Conservation (phyloP, 768 basidiomycete species). For the Russula vinacea region DNA sequence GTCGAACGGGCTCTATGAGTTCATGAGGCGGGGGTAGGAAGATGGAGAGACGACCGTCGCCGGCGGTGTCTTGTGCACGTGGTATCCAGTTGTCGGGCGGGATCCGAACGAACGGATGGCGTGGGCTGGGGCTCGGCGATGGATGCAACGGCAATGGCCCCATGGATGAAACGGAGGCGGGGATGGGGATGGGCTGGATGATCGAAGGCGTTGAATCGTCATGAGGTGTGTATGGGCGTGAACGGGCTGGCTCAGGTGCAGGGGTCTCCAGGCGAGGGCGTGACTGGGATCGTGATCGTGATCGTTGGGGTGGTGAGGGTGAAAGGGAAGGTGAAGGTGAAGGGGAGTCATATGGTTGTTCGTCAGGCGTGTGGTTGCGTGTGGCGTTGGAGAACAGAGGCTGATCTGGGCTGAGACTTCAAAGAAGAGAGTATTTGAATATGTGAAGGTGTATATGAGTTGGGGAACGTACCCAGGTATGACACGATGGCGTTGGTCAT, state of each 20-base stretch:
- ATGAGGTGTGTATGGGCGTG: constrained; percentile 28
- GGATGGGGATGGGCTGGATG: constrained; percentile 28
- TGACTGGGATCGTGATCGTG: constrained; percentile 22
- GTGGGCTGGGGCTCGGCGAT: constrained; percentile 11
- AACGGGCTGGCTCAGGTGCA: constrained; percentile 14
- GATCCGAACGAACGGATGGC: constrained; percentile 21
- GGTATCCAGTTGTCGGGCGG: constrained; percentile 30
- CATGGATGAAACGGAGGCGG: constrained; percentile 15
- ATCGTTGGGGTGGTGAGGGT: constrained; percentile 12
- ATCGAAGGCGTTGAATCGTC: constrained; percentile 25
- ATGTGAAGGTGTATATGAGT: background rate
- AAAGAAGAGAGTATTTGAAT: background rate
- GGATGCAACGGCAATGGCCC: background rate
- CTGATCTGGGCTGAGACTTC: constrained; percentile 14
- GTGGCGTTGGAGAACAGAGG: background rate
- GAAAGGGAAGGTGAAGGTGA: background rate
- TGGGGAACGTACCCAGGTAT: constrained; percentile 13
- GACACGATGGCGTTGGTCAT: constrained; percentile 11
- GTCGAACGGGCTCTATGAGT: constrained; percentile 9
- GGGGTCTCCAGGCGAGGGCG: constrained; percentile 15
- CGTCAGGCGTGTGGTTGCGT: background rate
- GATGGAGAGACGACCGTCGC: constrained; percentile 28
- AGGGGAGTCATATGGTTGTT: background rate
- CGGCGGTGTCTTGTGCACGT: constrained; percentile 18
- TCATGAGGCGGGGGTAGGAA: constrained; percentile 29